phyloP scores from a whole-genome alignment of 192 early-diverging fungal genomes.

The Linderina pennispora region DNA sequence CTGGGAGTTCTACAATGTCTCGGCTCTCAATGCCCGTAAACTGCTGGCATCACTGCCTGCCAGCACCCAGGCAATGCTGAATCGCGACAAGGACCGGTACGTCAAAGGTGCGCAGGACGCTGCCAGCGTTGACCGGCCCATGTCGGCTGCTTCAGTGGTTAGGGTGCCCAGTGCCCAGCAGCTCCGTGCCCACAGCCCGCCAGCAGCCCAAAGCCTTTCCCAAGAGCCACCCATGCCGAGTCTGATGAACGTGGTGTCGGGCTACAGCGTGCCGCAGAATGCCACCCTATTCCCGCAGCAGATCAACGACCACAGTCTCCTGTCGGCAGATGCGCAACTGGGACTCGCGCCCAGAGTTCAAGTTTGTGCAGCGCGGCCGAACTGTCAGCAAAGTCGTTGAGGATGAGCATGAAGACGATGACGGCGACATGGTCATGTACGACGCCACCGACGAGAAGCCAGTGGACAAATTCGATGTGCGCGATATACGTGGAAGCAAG shows the following conservation, averaged over 20 bases:
- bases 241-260: conserved; percentile 23
- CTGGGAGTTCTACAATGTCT: conserved; percentile 31
- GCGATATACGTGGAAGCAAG: too few species aligned
- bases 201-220: conserved; percentile 16
- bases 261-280: too few species aligned
- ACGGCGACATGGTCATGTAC: conserved; percentile 6
- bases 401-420: too few species aligned
- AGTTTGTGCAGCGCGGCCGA: too few species aligned
- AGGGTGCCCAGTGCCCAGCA: conserved; percentile 10
- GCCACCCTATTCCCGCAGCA: too few species aligned
- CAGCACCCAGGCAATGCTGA: conserved; percentile 9
- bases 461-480: too few species aligned
- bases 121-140: conserved; percentile 5
- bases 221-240: conserved; percentile 12
- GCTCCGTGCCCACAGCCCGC: conserved; percentile 6
- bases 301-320: conserved; percentile 1
- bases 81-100: conserved; percentile 22
- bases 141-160: conserved; percentile 10
- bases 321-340: conserved; percentile 3
- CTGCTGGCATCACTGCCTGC: conserved; percentile 15
- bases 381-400: too few species aligned
- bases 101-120: conserved; percentile 1
- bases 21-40: conserved; percentile 12
- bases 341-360: too few species aligned
- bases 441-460: too few species aligned